Conservation (phyloP, 2,329 filamentous ascomycete genomes). For the Fusarium transvaalense region DNA sequence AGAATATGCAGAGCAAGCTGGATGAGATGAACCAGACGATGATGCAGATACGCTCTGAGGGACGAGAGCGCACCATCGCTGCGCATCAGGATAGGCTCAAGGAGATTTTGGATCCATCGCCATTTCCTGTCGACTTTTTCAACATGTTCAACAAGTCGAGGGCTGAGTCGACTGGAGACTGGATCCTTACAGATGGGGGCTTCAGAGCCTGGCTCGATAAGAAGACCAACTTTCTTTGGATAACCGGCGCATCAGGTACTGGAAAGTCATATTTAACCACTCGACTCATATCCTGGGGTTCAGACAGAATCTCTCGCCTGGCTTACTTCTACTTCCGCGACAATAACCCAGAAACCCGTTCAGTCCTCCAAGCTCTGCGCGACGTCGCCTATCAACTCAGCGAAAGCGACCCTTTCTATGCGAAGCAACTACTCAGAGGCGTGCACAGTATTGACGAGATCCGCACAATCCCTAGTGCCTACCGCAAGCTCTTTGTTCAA, state of each 20-base stretch:
- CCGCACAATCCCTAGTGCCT: slow-evolving; percentile 59
- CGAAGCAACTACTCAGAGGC: slow-evolving; percentile 55
- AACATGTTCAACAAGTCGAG: slow-evolving; percentile 56
- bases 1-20: slow-evolving; percentile 53
- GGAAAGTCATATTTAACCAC: slow-evolving; percentile 62
- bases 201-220: slow-evolving; percentile 56
- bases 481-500: slow-evolving; percentile 56
- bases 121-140: slow-evolving; percentile 59
- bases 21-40: slow-evolving; percentile 54
- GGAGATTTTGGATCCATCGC: slow-evolving; percentile 57
- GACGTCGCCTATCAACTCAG: slow-evolving; percentile 62
- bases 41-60: slow-evolving; percentile 52
- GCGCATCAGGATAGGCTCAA: slow-evolving; percentile 56
- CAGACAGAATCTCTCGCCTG: slow-evolving; percentile 51
- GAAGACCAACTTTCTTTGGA: slow-evolving; percentile 58
- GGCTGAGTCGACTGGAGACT: slow-evolving; percentile 60
- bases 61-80: slow-evolving; percentile 51
- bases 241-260: slow-evolving; percentile 59
- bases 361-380: slow-evolving; percentile 59
- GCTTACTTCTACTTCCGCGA: slow-evolving; percentile 64
- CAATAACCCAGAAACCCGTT: slow-evolving; percentile 60
- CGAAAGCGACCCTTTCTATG: slow-evolving; percentile 60
- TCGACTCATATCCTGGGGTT: slow-evolving; percentile 58
- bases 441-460: slow-evolving; percentile 57
- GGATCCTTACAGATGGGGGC: slow-evolving; percentile 57